Percentiles rank a stretch among this genome's conserved stretches.
Conservation (phyloP, 306 rosid genomes). For the Amphicarpaea edgeworthii region DNA sequence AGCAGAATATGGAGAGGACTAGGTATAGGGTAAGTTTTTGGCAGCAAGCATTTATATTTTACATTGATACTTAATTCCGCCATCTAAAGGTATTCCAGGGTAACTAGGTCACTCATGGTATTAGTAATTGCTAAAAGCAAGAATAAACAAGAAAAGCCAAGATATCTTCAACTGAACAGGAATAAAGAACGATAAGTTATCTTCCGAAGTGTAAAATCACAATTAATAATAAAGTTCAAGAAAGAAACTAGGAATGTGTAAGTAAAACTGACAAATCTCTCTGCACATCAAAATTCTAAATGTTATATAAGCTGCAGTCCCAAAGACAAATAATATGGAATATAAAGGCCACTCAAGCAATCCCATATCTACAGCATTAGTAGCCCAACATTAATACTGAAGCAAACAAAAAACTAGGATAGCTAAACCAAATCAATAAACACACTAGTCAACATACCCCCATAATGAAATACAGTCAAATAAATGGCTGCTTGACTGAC, state of each 20-base stretch:
- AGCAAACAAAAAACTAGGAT: constrained; percentile 13
- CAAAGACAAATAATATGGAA: background rate
- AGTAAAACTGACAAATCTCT: background rate
- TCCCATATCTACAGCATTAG: constrained; percentile 5
- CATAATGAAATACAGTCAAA: constrained; percentile 24
- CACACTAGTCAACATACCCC: constrained; percentile 19
- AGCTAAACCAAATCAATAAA: constrained; percentile 30
- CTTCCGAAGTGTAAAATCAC: background rate
- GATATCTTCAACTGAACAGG: constrained; percentile 6
- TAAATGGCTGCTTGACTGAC: constrained; percentile 55
- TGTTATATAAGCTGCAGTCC: background rate
- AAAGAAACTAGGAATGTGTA: background rate
- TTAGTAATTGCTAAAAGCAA: background rate
- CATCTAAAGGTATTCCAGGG: background rate
- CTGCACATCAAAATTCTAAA: constrained; percentile 19
- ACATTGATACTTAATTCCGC: constrained; percentile 2
- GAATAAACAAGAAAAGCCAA: constrained; percentile 9
- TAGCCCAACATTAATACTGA: constrained; percentile 7
- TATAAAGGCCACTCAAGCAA: background rate
- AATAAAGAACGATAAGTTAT: constrained; percentile 14
- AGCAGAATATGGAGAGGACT: background rate
- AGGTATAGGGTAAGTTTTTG: background rate
- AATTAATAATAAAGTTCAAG: constrained; percentile 21
- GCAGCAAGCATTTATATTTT: constrained; percentile 34
- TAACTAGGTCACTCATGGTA: background rate